Conservation (phyloP, 768 basidiomycete species). For the Amanita brunnescens region DNA sequence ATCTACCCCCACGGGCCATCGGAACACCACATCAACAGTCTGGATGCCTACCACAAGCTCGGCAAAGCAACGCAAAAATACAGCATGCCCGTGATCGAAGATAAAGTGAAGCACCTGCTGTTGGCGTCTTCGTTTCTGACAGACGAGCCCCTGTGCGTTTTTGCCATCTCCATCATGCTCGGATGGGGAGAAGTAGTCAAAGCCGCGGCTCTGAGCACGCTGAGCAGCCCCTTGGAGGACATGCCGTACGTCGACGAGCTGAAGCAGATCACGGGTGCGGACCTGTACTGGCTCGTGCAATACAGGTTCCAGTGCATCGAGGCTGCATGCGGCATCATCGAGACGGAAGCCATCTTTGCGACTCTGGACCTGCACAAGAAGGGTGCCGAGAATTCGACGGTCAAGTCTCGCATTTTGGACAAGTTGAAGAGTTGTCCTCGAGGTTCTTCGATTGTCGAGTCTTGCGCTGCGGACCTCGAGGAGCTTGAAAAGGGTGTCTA, state of each 20-base stretch:
- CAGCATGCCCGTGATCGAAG: background rate
- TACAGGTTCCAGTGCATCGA: constrained; percentile 2
- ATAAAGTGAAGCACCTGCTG: background rate
- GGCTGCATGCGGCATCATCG: background rate
- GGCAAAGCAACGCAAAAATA: constrained; percentile 1
- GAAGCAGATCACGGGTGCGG: constrained; percentile 1
- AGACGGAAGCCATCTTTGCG: background rate
- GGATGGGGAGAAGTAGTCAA: background rate
- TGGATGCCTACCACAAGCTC: background rate
- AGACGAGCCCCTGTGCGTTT: background rate
- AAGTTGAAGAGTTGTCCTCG: background rate
- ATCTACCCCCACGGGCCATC: background rate
- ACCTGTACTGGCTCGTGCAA: constrained; percentile 1
- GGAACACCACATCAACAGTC: background rate
- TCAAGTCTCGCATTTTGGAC: constrained; percentile 1
- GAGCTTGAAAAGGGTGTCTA: background rate
- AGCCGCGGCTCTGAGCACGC: background rate
- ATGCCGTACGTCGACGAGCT: background rate
- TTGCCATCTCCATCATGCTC: background rate
- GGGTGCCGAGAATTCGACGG: background rate
- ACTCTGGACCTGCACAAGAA: background rate
- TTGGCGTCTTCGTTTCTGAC: background rate
- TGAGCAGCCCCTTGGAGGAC: background rate
- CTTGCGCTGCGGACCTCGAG: background rate
- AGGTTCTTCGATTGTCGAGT: background rate